Evolutionary conservation across 2,329 filamentous ascomycete species (phyloP), one percentile per base, ranked within the genome.

Genomic region (Alternaria novae-zelandiae): DNA sequence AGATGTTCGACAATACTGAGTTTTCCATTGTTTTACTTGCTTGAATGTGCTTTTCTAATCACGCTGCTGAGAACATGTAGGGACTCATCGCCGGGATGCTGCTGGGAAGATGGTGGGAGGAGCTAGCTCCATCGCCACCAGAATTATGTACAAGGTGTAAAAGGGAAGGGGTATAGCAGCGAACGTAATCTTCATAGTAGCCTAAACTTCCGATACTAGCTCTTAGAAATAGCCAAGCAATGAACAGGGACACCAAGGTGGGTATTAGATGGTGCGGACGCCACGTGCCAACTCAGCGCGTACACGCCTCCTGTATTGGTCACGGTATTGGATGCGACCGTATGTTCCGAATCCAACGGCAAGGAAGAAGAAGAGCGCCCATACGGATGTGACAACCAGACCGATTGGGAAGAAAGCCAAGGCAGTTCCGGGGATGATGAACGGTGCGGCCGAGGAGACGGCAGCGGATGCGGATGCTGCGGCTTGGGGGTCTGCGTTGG

Each of bases 321-420:
- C 88, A 41, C 88, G 84, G 80, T 90, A 91, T 74, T 86, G 84
- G 61, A 91, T 88, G 58, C 91, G 85, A 74, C 90, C 86, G 62
- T 87, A 85, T 5, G 90, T 92, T 59, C 91, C 91, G 60, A 86
- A 85, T 4, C 86, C 90, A 21, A 85, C 87, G 0, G 78, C 77
- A 7, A 88, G 54, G 25, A 89, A 87, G 20, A 91, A 78, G 28
- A 68, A 64, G 1, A 85, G 66, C 2, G 88, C 78, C 90, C 91
- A 94, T 12, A 86, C 72, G 43, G 85, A 81, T 3, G 87, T 90
- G 70, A 94, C 84, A 68, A 92, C 81, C n/a, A 90, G 81, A 17
- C 91, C 91, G 28, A 90, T 82, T 8, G 91, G 91, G 78, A 91
- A 89, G 64, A 93, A 87, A 71, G 91, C 83, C 57, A 93, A 84